These are phyloP conservation scores for Closterium sp. DNA, from an alignment of 139 green algal species.

Conservation along the genomic window DNA sequence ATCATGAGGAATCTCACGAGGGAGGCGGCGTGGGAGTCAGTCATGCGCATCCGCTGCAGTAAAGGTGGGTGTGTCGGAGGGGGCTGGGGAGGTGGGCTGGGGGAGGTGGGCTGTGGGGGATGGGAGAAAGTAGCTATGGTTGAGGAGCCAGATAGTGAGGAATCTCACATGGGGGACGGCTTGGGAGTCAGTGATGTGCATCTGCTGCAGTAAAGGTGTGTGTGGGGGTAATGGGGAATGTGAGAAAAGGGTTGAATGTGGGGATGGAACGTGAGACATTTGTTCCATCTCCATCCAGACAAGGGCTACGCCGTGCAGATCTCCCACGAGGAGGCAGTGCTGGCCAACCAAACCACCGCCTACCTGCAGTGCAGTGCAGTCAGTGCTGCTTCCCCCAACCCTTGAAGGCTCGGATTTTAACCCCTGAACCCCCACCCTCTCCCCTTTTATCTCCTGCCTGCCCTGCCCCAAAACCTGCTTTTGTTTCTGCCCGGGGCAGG, in stretches of 20 bases:
- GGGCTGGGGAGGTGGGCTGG: too few species aligned
- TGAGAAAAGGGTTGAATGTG: too few species aligned
- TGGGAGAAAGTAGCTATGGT: too few species aligned
- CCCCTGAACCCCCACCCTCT: too few species aligned
- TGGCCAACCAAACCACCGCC: slow-evolving; percentile 17
- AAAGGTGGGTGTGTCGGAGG: too few species aligned
- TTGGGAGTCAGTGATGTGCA: slow-evolving; percentile 97
- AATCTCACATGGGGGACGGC: slow-evolving; percentile 62
- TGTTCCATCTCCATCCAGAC: slow-evolving; percentile 64
- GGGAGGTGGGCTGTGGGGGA: too few species aligned
- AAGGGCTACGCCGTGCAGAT: slow-evolving; percentile 68
- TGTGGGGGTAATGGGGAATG: too few species aligned
- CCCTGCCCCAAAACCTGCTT: too few species aligned
- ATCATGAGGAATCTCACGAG: slow-evolving; percentile 82
- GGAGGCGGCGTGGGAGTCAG: slow-evolving; percentile 87
- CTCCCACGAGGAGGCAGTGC: slow-evolving; percentile 41
- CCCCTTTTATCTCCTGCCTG: not conserved
- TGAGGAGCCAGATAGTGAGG: too few species aligned
- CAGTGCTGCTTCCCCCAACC: too few species aligned
- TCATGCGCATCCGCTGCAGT: slow-evolving; percentile 87
- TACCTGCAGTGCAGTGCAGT: slow-evolving; percentile 27
- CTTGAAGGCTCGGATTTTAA: too few species aligned
- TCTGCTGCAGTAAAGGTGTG: slow-evolving; percentile 64
- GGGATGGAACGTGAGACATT: not conserved
- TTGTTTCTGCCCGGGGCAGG: too few species aligned